These are phyloP conservation scores for Lodderomyces jiufengensis DNA, from an alignment of 1,139 yeast genomes.

Conservation along the genomic window DNA sequence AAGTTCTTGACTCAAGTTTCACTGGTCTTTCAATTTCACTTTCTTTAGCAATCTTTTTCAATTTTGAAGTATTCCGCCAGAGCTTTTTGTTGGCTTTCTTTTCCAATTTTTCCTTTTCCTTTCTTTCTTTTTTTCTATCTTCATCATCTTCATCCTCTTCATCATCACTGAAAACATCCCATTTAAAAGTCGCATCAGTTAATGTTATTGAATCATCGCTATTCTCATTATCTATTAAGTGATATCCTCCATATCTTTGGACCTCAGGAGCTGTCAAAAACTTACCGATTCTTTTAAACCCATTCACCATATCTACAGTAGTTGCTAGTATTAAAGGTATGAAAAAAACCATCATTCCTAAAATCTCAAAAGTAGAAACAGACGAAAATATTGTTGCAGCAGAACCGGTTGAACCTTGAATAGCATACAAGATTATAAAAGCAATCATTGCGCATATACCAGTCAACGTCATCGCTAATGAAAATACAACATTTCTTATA, in stretches of 20 bases:
- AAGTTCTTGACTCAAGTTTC: background rate
- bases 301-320: constrained; percentile 62
- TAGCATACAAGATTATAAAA: constrained; percentile 60
- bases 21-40: constrained; percentile 1
- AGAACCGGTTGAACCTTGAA: constrained; percentile 37
- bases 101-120: constrained; percentile 10
- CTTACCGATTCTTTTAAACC: constrained; percentile 54
- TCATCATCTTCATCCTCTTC: constrained; percentile 17
- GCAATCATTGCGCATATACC: constrained; percentile 64
- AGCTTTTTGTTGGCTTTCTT: constrained; percentile 10
- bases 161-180: constrained; percentile 39
- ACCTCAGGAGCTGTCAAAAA: constrained; percentile 34
- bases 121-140: constrained; percentile 8
- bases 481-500: constrained; percentile 53
- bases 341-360: constrained; percentile 46
- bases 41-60: constrained; percentile 7
- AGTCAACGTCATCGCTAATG: constrained; percentile 56
- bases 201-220: constrained; percentile 26
- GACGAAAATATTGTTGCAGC: constrained; percentile 79
- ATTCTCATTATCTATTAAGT: constrained; percentile 35
- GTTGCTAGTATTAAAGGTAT: constrained; percentile 67
- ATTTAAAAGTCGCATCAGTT: constrained; percentile 26
- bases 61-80: constrained; percentile 3
- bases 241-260: constrained; percentile 12
- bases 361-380: constrained; percentile 61